Percentiles rank a stretch among this genome's conserved stretches.
Evolutionary conservation across 768 basidiomycete species (phyloP).

Genomic region (Paxillus ammoniavirescens): DNA sequence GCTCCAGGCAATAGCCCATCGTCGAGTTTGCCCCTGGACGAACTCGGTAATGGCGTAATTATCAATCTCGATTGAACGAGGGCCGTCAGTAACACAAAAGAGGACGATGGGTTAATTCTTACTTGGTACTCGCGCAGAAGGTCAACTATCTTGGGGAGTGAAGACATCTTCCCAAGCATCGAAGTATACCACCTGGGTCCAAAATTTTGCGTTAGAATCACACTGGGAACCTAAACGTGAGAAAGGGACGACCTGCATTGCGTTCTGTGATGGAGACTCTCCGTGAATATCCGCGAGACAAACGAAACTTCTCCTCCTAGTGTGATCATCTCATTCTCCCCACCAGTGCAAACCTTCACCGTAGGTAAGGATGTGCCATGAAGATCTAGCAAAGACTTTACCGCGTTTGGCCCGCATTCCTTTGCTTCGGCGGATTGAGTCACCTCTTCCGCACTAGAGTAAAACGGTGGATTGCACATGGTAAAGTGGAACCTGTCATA

Average conservation of each 20-base stretch:
- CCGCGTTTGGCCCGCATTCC: slow-evolving; percentile 65
- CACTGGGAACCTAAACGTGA: neutral
- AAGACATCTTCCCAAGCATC: slow-evolving; percentile 85
- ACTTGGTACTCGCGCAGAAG: slow-evolving; percentile 49
- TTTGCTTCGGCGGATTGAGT: slow-evolving; percentile 58
- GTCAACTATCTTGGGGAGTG: slow-evolving; percentile 60
- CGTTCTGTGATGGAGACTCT: slow-evolving; percentile 53
- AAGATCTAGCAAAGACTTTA: slow-evolving; percentile 33
- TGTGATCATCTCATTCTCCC: slow-evolving; percentile 86
- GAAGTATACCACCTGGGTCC: slow-evolving; percentile 80
- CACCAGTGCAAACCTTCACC: slow-evolving; percentile 78
- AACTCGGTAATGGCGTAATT: slow-evolving; percentile 89
- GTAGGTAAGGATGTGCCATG: neutral
- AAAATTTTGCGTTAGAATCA: neutral
- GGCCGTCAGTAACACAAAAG: neutral
- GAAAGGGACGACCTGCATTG: slow-evolving; percentile 52
- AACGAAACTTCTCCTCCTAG: slow-evolving; percentile 84
- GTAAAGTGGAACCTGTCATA: slow-evolving; percentile 63
- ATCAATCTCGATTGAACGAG: slow-evolving; percentile 50
- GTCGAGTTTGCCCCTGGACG: slow-evolving; percentile 79
- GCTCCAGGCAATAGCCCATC: slow-evolving; percentile 96
- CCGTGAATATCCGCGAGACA: slow-evolving; percentile 71
- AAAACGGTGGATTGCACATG: slow-evolving; percentile 98
- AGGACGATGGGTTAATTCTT: slow-evolving; percentile 8
- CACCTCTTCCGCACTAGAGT: slow-evolving; percentile 72